Evolutionary conservation across 2,329 filamentous ascomycete genomes (phyloP), one percentile per base, ranked within the genome.

Genomic region (Apiospora aurea): DNA sequence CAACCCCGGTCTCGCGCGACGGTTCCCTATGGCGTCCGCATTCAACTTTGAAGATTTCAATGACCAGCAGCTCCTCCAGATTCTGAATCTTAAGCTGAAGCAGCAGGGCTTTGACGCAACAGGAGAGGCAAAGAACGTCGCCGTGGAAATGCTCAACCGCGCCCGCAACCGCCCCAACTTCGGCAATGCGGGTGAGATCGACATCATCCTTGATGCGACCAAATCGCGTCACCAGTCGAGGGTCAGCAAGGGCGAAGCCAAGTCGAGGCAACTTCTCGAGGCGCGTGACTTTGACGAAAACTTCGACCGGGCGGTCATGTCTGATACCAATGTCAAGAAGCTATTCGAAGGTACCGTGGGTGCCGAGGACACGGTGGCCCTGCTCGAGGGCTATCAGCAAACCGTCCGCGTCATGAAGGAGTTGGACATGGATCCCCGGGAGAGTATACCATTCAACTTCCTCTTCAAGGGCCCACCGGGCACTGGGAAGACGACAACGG

Each of bases 141-240:
- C 88, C 0, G 81, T 91, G 72, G 89, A 91, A 3, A 83, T 91
- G n/a, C 83, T 95, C 0, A 81, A 82, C 8, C 85, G 91, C 4
- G 87, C 88, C 1, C 87, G 91, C 0, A 92, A 92, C 74, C 85
- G 88, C 0, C 87, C 87, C 0, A 88, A 92, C 74, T 94, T 93
- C 78, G 90, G 93, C 0, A 95, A 96, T 75, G 92, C 89, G 0
- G 89, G 92, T 0, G 92, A 94, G 74, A 88, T 96, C 24, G 92
- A 96, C 67, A 92, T 88, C n/a, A 78, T 94, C 0, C 82, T 94
- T 0, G 85, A 89, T 68, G 78, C 79, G 0, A 88, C 91, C 0
- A 93, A 92, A 74, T 77, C 80, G 5, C 75, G 79, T 1, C 85
- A 88, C 73, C 87, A 89, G 72, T 80, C 83, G 71, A 82, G 88